These are phyloP conservation scores for Polytrichum commune DNA, from an alignment of 225 moss, liverwort and hornwort genomes.

Conservation along the genomic window DNA sequence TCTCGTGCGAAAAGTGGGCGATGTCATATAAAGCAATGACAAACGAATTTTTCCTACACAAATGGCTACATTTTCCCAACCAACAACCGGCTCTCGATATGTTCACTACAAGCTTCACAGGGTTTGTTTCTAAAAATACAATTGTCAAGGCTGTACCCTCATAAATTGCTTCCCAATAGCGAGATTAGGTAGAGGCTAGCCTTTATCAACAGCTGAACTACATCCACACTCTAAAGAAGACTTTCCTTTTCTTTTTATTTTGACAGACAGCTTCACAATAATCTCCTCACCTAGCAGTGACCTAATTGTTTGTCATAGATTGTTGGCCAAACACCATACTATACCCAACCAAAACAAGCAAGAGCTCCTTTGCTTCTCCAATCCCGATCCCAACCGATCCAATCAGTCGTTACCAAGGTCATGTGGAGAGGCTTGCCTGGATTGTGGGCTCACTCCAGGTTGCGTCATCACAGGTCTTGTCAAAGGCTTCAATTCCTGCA, in stretches of 20 bases:
- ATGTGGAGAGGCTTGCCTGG: neutral
- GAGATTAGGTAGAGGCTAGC: slow-evolving; percentile 8
- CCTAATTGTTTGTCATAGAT: neutral
- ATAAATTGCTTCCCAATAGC: slow-evolving; percentile 17
- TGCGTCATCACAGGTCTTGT: slow-evolving; percentile 37
- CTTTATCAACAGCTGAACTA: slow-evolving; percentile 1
- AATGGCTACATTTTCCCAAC: neutral
- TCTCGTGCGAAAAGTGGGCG: too few species aligned
- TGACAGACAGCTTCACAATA: too few species aligned
- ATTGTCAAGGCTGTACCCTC: slow-evolving; percentile 10
- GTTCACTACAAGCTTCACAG: slow-evolving; percentile 4
- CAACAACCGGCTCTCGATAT: slow-evolving; percentile 19
- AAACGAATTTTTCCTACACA: too few species aligned
- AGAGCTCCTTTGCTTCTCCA: neutral
- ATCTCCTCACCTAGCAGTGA: neutral
- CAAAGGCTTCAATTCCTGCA: slow-evolving; percentile 63
- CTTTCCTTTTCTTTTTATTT: too few species aligned
- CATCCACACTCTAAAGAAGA: slow-evolving; percentile 9
- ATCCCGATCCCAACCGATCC: too few species aligned
- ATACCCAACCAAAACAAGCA: neutral
- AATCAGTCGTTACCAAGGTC: too few species aligned
- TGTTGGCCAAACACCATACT: neutral
- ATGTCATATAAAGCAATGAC: too few species aligned
- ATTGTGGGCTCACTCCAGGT: slow-evolving; percentile 13
- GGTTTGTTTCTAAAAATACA: slow-evolving; percentile 15